phyloP scores from a whole-genome alignment of 1,284 basidiomycete genomes.

The Rhodotorula sp. region DNA sequence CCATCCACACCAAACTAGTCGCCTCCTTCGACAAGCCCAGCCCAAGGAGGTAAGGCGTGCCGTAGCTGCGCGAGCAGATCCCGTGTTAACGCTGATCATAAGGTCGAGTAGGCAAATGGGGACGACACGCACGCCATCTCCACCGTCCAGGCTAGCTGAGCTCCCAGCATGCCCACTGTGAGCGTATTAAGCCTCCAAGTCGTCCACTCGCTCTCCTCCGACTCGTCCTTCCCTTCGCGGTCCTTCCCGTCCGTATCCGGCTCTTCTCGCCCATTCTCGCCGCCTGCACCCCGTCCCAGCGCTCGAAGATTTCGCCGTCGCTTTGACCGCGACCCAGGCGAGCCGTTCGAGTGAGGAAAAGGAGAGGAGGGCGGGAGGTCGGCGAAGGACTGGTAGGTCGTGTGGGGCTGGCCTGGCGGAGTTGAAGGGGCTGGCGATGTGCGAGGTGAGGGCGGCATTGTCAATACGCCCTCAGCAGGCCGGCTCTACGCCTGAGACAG shows the following conservation, averaged over 20 bases:
- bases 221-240: no score
- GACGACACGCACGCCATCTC: slow-evolving; percentile 71
- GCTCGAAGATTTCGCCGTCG: background rate
- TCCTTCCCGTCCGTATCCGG: background rate
- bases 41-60: slow-evolving; percentile 76
- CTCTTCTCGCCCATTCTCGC: background rate
- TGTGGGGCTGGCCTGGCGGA: background rate
- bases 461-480: no score
- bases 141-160: slow-evolving; percentile 88
- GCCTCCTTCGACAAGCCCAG: slow-evolving; percentile 86
- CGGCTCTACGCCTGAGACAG: no score
- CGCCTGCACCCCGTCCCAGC: background rate
- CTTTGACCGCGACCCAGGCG: background rate
- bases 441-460: no score
- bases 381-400: slow-evolving; percentile 27
- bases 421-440: no score
- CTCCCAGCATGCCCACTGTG: slow-evolving; percentile 62
- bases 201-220: background rate
- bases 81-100: background rate
- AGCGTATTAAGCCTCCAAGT: slow-evolving; percentile 41
- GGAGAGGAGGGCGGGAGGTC: slow-evolving; percentile 11
- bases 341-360: no score
- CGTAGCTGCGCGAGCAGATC: slow-evolving; percentile 19
- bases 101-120: slow-evolving; percentile 67
- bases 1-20: slow-evolving; percentile 89